Percentiles rank a stretch among this genome's conserved stretches.
Evolutionary conservation across 2,329 filamentous ascomycete genomes (phyloP).

Genomic region (Exophiala phaeomuriformis): DNA sequence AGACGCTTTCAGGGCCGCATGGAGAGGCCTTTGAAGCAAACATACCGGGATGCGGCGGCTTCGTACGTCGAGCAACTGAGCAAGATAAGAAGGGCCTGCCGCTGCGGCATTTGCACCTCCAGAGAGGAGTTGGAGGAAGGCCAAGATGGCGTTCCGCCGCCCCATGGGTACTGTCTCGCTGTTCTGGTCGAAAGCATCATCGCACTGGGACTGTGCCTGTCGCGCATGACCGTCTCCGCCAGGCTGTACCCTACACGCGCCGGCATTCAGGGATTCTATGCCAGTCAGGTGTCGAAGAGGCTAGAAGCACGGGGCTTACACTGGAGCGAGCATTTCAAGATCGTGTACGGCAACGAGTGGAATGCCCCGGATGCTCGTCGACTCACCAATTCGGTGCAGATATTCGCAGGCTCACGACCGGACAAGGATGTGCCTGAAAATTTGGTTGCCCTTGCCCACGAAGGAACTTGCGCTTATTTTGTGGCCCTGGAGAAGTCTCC

Average conservation of each 20-base stretch:
- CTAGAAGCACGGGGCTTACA: slow-evolving; percentile 19
- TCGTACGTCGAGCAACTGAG: slow-evolving; percentile 17
- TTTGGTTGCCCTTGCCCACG: slow-evolving; percentile 23
- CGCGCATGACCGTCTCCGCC: slow-evolving; percentile 21
- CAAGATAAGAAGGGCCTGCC: slow-evolving; percentile 17
- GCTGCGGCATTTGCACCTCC: slow-evolving; percentile 21
- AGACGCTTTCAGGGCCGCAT: slow-evolving; percentile 22
- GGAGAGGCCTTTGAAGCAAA: slow-evolving; percentile 22
- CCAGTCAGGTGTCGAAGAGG: slow-evolving; percentile 20
- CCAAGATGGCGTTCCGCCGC: slow-evolving; percentile 16
- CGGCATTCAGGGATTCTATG: slow-evolving; percentile 23
- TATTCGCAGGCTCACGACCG: slow-evolving; percentile 23
- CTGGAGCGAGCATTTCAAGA: slow-evolving; percentile 19
- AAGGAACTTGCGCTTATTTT: slow-evolving; percentile 25
- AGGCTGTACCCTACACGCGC: slow-evolving; percentile 20
- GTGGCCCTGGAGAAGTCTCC: slow-evolving; percentile 16
- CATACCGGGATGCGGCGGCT: slow-evolving; percentile 17
- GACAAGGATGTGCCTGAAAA: slow-evolving; percentile 19
- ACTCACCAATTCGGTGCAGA: slow-evolving; percentile 19
- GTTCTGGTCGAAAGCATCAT: slow-evolving; percentile 24
- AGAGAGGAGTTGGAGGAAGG: slow-evolving; percentile 14
- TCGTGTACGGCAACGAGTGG: slow-evolving; percentile 26
- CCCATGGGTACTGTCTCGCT: slow-evolving; percentile 23
- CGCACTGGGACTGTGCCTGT: slow-evolving; percentile 23
- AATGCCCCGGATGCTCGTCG: slow-evolving; percentile 23